Percentiles rank a stretch among this genome's conserved stretches.
Evolutionary conservation across 441 rosid species (phyloP).

Genomic region (Erodium texanum): DNA sequence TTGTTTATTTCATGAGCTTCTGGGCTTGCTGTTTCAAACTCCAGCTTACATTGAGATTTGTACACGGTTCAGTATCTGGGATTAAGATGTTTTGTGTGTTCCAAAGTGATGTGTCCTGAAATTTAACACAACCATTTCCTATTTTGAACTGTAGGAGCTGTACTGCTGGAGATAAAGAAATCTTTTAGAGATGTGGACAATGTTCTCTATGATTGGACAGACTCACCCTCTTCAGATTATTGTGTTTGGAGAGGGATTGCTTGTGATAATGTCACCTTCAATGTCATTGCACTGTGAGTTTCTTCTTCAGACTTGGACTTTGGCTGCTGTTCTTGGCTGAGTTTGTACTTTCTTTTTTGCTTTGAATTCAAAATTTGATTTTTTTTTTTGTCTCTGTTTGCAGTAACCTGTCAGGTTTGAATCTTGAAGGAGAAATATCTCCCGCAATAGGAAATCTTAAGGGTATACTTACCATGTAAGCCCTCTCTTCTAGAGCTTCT

Average conservation of each 20-base stretch:
- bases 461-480: slow-evolving; percentile 59
- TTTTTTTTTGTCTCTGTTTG: not conserved
- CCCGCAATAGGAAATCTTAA: slow-evolving; percentile 68
- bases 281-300: slow-evolving; percentile 71
- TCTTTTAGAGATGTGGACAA: slow-evolving; percentile 70
- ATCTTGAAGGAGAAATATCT: slow-evolving; percentile 85
- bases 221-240: slow-evolving; percentile 43
- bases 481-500: not conserved
- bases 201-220: slow-evolving; percentile 72
- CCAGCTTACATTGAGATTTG: not conserved
- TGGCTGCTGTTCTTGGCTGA: not conserved
- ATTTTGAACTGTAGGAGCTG: slow-evolving; percentile 33
- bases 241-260: slow-evolving; percentile 92
- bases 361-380: not conserved
- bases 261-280: slow-evolving; percentile 50
- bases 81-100: not conserved
- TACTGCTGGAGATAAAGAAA: slow-evolving; percentile 62
- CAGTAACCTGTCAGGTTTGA: slow-evolving; percentile 74
- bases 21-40: not conserved
- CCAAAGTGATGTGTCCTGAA: not conserved
- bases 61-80: not conserved
- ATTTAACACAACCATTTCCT: not conserved
- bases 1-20: not conserved
- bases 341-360: not conserved
- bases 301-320: not conserved